Evolutionary conservation across 108 stramenopile genomes (phyloP).

Genomic region (Nitzschia putrida): DNA sequence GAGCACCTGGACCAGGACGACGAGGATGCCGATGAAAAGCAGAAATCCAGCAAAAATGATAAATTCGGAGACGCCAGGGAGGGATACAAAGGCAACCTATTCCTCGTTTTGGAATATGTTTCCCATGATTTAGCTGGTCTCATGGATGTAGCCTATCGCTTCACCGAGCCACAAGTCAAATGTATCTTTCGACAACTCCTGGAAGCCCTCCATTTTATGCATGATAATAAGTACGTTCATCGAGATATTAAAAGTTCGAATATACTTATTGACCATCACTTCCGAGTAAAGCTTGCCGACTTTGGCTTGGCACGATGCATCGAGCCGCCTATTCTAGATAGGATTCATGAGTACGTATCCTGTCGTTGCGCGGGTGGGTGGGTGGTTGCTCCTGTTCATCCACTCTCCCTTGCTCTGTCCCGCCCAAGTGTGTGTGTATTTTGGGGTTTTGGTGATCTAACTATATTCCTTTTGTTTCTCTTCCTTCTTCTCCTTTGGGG

Average conservation of each 20-base stretch:
- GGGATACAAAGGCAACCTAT: slow-evolving; percentile 82
- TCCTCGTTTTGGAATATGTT: slow-evolving; percentile 80
- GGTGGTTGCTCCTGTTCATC: not conserved
- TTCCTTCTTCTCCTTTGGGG: slow-evolving; percentile 8
- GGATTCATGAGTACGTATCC: slow-evolving; percentile 47
- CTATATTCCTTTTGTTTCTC: not conserved
- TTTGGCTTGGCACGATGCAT: slow-evolving; percentile 83
- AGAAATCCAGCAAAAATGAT: slow-evolving; percentile 33
- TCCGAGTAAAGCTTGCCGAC: slow-evolving; percentile 87
- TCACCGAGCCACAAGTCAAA: slow-evolving; percentile 74
- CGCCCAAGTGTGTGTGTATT: not conserved
- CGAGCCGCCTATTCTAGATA: slow-evolving; percentile 62
- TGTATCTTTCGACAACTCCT: slow-evolving; percentile 70
- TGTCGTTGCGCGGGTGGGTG: not conserved
- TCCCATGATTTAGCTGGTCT: slow-evolving; percentile 83
- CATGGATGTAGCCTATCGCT: slow-evolving; percentile 76
- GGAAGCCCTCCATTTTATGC: slow-evolving; percentile 77
- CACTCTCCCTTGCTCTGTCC: not conserved
- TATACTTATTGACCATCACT: slow-evolving; percentile 81
- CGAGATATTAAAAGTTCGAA: slow-evolving; percentile 89
- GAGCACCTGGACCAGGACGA: slow-evolving; percentile 75
- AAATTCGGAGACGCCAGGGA: slow-evolving; percentile 59
- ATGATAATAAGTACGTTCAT: slow-evolving; percentile 73
- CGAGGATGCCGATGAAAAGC: slow-evolving; percentile 16
- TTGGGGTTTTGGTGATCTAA: not conserved